A percentile compares a stretch with the other conserved stretches of the same genome.
phyloP scores from a whole-genome alignment of 73 alveolate genomes.

The Paramecium sonneborni region DNA sequence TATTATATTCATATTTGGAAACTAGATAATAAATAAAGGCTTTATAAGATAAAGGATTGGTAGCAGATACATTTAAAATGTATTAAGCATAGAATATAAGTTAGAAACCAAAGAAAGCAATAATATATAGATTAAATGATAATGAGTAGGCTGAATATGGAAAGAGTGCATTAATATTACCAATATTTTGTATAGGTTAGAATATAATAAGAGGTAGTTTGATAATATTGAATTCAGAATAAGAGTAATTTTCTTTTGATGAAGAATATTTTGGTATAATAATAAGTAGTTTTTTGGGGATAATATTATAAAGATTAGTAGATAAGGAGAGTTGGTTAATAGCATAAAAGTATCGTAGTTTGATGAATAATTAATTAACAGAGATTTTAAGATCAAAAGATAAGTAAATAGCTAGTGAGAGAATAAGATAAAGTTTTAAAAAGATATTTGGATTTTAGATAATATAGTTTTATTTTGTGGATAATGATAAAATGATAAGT shows the following conservation, averaged over 20 bases:
- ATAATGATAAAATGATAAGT: slow-evolving; percentile 21
- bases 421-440: background rate
- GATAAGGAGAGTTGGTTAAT: slow-evolving; percentile 16
- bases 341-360: slow-evolving; percentile 12
- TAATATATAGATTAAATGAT: background rate
- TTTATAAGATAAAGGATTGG: slow-evolving; percentile 15
- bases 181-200: slow-evolving; percentile 3
- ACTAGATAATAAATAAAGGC: slow-evolving; percentile 15
- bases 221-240: slow-evolving; percentile 35
- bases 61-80: slow-evolving; percentile 37
- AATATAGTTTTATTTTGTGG: slow-evolving; percentile 43
- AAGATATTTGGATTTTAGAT: slow-evolving; percentile 39
- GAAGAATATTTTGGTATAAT: slow-evolving; percentile 66
- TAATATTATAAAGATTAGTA: background rate
- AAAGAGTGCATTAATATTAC: slow-evolving; percentile 18
- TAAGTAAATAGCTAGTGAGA: background rate
- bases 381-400: slow-evolving; percentile 22
- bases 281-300: background rate
- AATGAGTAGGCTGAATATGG: slow-evolving; percentile 14
- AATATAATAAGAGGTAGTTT: slow-evolving; percentile 32
- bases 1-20: slow-evolving; percentile 13
- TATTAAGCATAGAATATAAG: background rate
- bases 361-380: background rate
- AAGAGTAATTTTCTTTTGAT: slow-evolving; percentile 62
- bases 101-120: background rate